Percentiles rank a stretch among this genome's conserved stretches.
These are phyloP conservation scores for Funneliformis geosporum DNA, from an alignment of 192 early-diverging fungal species.

Conservation along the genomic window DNA sequence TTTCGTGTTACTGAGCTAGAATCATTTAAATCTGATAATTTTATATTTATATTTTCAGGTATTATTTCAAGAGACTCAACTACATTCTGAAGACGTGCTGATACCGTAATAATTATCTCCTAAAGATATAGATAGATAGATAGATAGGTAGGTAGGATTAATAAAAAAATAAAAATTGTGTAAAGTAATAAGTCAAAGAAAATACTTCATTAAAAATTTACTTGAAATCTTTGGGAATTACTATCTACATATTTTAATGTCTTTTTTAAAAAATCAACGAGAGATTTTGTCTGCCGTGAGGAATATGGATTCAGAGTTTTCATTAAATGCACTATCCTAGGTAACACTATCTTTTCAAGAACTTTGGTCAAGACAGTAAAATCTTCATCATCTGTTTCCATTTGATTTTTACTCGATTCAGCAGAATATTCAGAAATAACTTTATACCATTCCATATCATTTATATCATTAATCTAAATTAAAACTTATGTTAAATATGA, in stretches of 20 bases:
- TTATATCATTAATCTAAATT: not conserved
- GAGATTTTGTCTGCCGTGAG: not conserved
- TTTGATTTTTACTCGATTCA: not conserved
- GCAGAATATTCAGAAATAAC: not conserved
- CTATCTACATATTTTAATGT: not conserved
- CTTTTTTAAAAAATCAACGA: not conserved
- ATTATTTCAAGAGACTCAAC: not conserved
- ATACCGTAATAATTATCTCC: not conserved
- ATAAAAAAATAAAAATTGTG: not conserved
- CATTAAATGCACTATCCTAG: not conserved
- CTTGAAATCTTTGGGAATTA: conserved; percentile 12
- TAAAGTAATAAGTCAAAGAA: not conserved
- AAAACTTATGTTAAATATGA: not conserved
- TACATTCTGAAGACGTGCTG: not conserved
- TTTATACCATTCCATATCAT: conserved; percentile 22
- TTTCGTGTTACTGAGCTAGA: not conserved
- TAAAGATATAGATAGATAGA: no score
- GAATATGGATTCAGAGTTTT: conserved; percentile 22
- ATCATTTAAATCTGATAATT: not conserved
- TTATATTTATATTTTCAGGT: not conserved
- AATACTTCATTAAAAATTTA: not conserved
- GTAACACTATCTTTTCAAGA: conserved; percentile 22
- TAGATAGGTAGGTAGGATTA: no score
- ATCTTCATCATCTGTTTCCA: conserved; percentile 5
- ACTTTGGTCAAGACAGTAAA: conserved; percentile 11